Conservation (phyloP, 148 eudicot genomes). For the Cornus suecica region DNA sequence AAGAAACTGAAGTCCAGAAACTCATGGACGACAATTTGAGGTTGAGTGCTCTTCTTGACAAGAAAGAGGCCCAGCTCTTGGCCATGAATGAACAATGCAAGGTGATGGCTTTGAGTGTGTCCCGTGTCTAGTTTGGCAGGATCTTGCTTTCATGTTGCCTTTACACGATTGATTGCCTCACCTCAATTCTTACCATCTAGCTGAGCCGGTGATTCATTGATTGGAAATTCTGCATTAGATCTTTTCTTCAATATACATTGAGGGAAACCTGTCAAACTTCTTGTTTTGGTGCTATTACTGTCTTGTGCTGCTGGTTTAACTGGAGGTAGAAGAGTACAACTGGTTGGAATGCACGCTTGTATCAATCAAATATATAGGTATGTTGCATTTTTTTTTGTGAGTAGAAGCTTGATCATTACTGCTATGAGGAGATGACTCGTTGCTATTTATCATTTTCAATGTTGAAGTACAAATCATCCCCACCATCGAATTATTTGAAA, state of each 20-base stretch:
- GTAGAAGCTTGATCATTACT: background rate
- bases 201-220: background rate
- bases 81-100: slow-evolving; percentile 97
- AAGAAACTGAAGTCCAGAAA: slow-evolving; percentile 80
- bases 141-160: background rate
- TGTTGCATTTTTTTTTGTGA: background rate
- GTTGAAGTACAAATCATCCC: no score
- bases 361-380: background rate
- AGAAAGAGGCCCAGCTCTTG: slow-evolving; percentile 87
- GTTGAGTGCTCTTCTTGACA: slow-evolving; percentile 69
- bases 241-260: slow-evolving; percentile 12
- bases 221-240: background rate
- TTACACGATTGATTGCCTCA: background rate
- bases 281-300: background rate
- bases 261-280: background rate
- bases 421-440: background rate
- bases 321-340: background rate
- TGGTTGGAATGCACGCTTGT: background rate
- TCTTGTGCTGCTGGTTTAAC: background rate
- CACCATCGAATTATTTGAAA: no score
- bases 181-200: background rate
- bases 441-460: background rate
- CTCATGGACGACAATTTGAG: slow-evolving; percentile 88
- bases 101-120: slow-evolving; percentile 78
- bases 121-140: slow-evolving; percentile 32